Evolutionary conservation across 345 rosid genomes (phyloP), one percentile per base, ranked within the genome.

Genomic region (Firmiana major): DNA sequence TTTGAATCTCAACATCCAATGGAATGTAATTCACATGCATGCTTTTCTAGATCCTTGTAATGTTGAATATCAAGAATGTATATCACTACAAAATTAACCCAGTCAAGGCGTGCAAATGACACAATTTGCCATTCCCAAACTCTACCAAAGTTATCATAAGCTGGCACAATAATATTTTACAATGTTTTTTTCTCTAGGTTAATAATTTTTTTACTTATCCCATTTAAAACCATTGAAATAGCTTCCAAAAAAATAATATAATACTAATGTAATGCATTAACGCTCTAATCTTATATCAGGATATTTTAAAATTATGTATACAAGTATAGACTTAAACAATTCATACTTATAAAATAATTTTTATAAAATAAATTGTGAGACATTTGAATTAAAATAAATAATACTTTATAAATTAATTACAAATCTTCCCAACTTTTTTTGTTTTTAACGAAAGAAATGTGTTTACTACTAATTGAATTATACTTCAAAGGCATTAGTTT

Each of bases 11-110:
- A 70, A 46, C 46, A 28, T 45, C 83, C 83, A 78, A 75, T 82
- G 72, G 77, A 75, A 75, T 67, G 82, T 45, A 21, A 34, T n/a
- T 70, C 80, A 77, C 80, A 65, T 79, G 84, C 79, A 65, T 79
- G 84, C 54, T 66, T 68, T 65, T 66, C n/a, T 8, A 36, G 83
- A 53, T 79, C 80, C 73, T 43, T 78, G 76, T 22, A 46, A 63
- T 40, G n/a, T 45, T 81, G 74, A 51, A 72, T 51, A 45, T 45
- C 40, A 15, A n/a, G 55, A 21, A 19, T 31, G 3, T 31, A 31
- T 8, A 8, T 57, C 31, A 22, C 62, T 8, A 17, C 26, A 17
- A 28, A 45, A 54, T 31, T 6, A 59, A 17, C 24, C 40, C 42
- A 5, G 43, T 55, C 57, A 46, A 21, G 22, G 81, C 65, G 21